Conservation (phyloP, 768 basidiomycete species). For the Leccinum subgranulosum region DNA sequence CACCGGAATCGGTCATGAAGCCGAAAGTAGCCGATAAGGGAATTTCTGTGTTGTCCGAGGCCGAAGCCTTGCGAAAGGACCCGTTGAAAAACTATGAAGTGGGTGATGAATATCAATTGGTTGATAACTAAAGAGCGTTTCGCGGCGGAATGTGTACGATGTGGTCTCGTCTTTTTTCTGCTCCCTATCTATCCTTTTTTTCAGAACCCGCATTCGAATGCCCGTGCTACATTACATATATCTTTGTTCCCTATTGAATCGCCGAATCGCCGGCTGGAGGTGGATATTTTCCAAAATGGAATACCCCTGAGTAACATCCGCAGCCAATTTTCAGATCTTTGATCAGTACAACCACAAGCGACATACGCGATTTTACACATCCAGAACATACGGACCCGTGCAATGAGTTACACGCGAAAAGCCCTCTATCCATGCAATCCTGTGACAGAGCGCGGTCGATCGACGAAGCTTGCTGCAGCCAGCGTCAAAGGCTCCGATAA, state of each 20-base stretch:
- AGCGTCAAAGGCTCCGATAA: constrained; percentile 56
- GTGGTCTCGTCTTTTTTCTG: constrained; percentile 1
- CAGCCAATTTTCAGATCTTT: constrained; percentile 8
- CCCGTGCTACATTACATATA: not conserved
- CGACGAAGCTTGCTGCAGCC: constrained; percentile 69
- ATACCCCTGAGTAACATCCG: constrained; percentile 17
- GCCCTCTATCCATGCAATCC: constrained; percentile 69
- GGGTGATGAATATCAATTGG: constrained; percentile 21
- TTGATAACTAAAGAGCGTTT: constrained; percentile 22
- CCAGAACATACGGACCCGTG: not conserved
- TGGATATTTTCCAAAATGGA: constrained; percentile 2
- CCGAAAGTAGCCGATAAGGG: constrained; percentile 49
- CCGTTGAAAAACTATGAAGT: constrained; percentile 74
- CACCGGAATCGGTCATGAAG: constrained; percentile 66
- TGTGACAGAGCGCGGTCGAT: constrained; percentile 58
- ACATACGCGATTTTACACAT: not conserved
- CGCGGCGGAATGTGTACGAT: not conserved
- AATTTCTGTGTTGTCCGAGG: constrained; percentile 52
- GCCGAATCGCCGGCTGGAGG: not conserved
- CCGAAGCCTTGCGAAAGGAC: constrained; percentile 74
- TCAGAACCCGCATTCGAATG: not conserved
- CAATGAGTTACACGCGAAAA: constrained; percentile 51
- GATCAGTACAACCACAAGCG: constrained; percentile 1
- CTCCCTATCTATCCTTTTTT: constrained; percentile 15
- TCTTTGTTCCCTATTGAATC: constrained; percentile 3